Evolutionary conservation across 2,329 filamentous ascomycete genomes (phyloP).

Genomic region (Beauveria medogensis): DNA sequence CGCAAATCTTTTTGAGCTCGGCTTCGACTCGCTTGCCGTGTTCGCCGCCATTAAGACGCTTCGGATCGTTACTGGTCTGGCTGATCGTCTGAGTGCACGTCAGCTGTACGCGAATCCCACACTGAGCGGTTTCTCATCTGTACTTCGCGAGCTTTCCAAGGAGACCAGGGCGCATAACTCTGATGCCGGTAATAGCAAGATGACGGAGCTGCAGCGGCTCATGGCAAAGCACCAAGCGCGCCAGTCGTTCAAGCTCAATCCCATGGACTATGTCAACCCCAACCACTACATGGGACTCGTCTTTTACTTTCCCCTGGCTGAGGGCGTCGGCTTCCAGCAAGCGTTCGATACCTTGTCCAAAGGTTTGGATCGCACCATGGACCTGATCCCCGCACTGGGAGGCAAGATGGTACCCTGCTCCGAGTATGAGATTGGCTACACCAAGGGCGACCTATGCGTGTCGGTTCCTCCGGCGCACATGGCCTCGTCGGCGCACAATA

Average conservation of each 20-base stretch:
- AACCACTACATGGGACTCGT: constrained; percentile 24
- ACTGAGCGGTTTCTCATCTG: constrained; percentile 18
- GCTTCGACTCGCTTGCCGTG: constrained; percentile 25
- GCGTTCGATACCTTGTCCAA: constrained; percentile 24
- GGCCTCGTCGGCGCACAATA: constrained; percentile 8
- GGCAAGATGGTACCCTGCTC: constrained; percentile 27
- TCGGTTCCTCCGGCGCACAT: constrained; percentile 15
- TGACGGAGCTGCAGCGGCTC: constrained; percentile 11
- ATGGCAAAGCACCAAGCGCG: constrained; percentile 19
- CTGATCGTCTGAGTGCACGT: constrained; percentile 23
- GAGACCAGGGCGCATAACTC: constrained; percentile 20
- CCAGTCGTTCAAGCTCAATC: constrained; percentile 21
- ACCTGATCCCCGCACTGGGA: constrained; percentile 27
- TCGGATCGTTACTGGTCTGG: constrained; percentile 20
- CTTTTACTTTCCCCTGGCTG: constrained; percentile 26
- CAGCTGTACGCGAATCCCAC: constrained; percentile 28
- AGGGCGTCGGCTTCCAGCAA: constrained; percentile 19
- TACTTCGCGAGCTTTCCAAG: constrained; percentile 16
- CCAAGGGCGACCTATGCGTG: constrained; percentile 17
- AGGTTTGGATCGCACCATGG: constrained; percentile 26
- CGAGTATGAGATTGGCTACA: constrained; percentile 20
- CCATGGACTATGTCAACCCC: constrained; percentile 26
- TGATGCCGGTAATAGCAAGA: constrained; percentile 9
- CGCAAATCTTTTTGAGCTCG: constrained; percentile 21
- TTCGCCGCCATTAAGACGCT: constrained; percentile 24